Evolutionary conservation across 768 basidiomycete genomes (phyloP).

Genomic region (Suillus subalutaceus): DNA sequence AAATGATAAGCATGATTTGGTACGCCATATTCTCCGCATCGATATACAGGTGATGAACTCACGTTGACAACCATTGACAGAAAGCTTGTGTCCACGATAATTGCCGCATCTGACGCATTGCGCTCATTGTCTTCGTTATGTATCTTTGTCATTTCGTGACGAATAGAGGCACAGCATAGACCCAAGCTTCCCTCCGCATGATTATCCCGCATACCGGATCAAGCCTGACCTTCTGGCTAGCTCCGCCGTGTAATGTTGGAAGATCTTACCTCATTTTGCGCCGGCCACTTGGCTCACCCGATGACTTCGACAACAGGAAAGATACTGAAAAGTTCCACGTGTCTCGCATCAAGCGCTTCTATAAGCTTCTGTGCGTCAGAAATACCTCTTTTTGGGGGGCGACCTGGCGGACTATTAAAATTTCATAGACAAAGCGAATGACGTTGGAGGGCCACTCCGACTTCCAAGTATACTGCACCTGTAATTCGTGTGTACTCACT

Average conservation of each 20-base stretch:
- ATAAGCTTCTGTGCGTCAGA: neutral
- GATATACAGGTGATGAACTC: slow-evolving; percentile 1
- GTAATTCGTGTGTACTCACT: neutral
- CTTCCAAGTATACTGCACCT: neutral
- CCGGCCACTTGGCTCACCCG: neutral
- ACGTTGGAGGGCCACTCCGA: neutral
- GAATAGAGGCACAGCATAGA: neutral
- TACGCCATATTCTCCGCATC: neutral
- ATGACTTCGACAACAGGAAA: neutral
- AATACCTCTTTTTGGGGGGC: neutral
- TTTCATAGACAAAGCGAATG: neutral
- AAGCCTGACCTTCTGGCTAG: neutral
- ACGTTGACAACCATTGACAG: neutral
- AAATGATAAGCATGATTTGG: neutral
- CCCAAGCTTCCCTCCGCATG: neutral
- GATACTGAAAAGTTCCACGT: neutral
- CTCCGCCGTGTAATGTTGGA: neutral
- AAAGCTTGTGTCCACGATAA: neutral
- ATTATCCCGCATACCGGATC: neutral
- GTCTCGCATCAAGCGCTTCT: neutral
- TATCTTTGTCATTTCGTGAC: neutral
- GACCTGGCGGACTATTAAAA: neutral
- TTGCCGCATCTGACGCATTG: neutral
- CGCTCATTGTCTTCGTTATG: neutral
- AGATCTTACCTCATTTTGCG: slow-evolving; percentile 1